phyloP scores from a whole-genome alignment of 2,329 filamentous ascomycete genomes.

The Stagonosporopsis chrysanthemi region DNA sequence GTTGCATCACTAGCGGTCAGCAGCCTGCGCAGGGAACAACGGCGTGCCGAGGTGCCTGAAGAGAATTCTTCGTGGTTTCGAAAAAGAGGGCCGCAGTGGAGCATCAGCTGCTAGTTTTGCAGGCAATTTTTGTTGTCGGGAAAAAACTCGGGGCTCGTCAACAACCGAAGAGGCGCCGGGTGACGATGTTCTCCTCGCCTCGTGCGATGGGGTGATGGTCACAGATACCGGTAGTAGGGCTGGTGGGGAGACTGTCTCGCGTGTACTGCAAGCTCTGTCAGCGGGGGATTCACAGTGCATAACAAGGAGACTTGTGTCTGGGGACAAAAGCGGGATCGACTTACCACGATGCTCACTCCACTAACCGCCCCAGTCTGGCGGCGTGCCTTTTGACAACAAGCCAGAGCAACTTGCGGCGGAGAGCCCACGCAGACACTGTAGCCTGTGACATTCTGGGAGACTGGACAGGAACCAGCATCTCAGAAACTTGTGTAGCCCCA shows the following conservation, averaged over 20 bases:
- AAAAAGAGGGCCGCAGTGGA: slow-evolving; percentile 36
- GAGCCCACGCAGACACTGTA: slow-evolving; percentile 20
- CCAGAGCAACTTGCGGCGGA: slow-evolving; percentile 18
- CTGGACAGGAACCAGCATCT: background rate
- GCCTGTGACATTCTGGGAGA: slow-evolving; percentile 8
- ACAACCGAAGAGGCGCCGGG: slow-evolving; percentile 17
- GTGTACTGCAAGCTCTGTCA: slow-evolving; percentile 8
- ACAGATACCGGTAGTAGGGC: background rate
- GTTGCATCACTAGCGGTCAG: slow-evolving; percentile 36
- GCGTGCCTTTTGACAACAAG: slow-evolving; percentile 16
- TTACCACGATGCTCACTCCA: slow-evolving; percentile 17
- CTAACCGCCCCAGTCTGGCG: slow-evolving; percentile 15
- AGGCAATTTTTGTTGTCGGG: slow-evolving; percentile 22
- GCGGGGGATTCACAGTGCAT: slow-evolving; percentile 11
- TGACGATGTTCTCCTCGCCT: slow-evolving; percentile 13
- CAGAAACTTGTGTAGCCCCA: slow-evolving; percentile 7
- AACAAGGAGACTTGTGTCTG: slow-evolving; percentile 9
- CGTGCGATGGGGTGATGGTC: slow-evolving; percentile 10
- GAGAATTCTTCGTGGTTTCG: slow-evolving; percentile 27
- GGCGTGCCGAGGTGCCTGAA: slow-evolving; percentile 19
- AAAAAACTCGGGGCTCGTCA: slow-evolving; percentile 19
- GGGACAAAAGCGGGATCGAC: slow-evolving; percentile 9
- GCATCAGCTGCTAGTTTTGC: slow-evolving; percentile 14
- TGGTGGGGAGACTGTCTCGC: slow-evolving; percentile 12
- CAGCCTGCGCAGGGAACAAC: slow-evolving; percentile 16